Evolutionary conservation across 2,329 filamentous ascomycete species (phyloP), one percentile per base, ranked within the genome.

Genomic region (Epicoccum nigrum): DNA sequence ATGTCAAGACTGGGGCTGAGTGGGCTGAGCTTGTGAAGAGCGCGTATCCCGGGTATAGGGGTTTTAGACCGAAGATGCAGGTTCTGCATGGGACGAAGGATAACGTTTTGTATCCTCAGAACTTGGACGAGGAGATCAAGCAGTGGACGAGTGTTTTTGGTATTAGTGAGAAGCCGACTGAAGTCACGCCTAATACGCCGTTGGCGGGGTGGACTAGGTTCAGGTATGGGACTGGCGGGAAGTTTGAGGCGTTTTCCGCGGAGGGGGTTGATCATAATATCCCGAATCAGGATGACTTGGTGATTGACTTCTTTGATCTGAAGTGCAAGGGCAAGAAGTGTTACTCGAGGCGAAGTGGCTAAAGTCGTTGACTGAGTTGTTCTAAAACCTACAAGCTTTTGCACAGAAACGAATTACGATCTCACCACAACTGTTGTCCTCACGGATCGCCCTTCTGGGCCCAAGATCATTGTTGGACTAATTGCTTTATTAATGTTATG

Each of bases 101-200:
- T 38, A 62, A 50, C 1, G 51, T 64, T 1, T 45, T 72, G 1
- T 64, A 69, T 42, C 65, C 65, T 13, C 68, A 69, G 51, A 72
- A 72, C 28, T 48, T 70, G 7, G 46, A 65, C n/a, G 69, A 72
- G 44, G 60, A 69, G 39, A 64, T 71, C 45, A 72, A 71, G 50
- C 60, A 72, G 46, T 72, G 68, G 69, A 71, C 66, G 1, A 63
- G 51, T 30, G 67, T 72, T 2, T 64, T 70, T 44, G 63, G 59
- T 1, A 45, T 68, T 4, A 67, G 59, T 37, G 48, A 56, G 5
- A 64, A 50, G 25, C 62, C 65, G 31, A 62, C 50, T 2, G 51
- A 60, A 13, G 63, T 58, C 9, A 63, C 59, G 4, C 41, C 50
- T 17, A 46, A 72, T 48, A 68, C 64, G 17, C 69, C 69, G 5